Evolutionary conservation across 192 early-diverging fungal genomes (phyloP), one percentile per base, ranked within the genome.

Genomic region (Rhizophagus prolifer): DNA sequence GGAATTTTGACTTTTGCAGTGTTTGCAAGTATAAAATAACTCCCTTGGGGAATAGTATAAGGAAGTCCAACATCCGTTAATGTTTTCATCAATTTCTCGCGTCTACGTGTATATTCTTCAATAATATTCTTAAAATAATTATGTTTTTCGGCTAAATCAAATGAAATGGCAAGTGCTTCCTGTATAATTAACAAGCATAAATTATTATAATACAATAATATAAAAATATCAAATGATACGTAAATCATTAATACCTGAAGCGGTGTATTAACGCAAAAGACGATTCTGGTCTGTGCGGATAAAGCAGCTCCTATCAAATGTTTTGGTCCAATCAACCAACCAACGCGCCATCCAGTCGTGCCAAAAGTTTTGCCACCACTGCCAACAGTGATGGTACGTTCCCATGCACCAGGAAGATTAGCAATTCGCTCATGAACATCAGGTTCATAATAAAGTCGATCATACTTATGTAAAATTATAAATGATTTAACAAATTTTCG

Each of bases 261-360:
- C 14, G 96, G 96, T 0, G 95, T 95, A 79, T 91, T 95, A 38
- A 93, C 90, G 74, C 92, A 90, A 78, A 98, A 98, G 5, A 95
- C 91, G 41, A 96, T 87, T 80, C 94, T 94, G 60, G 95, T 95
- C 71, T 97, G 95, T 7, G 95, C 95, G 28, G 94, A 85, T 78
- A 96, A 91, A 4, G 91, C 85, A 16, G 92, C 84, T 46, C 92
- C 84, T 36, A 94, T 89, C 54, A 98, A 74, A 21, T 89, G 82
- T 21, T 84, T 85, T 26, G 93, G 92, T 31, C 92, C 95, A 36
- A 96, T 86, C 46, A 90, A 85, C 97, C 97, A 98, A 54, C 97
- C 97, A 54, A 98, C 87, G 74, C 96, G 95, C 97, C 97, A 98
- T 38, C 97, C 97, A 9, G 97, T 98, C 19, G 95, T 91, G 41